These are phyloP conservation scores for Prunus davidiana DNA, from an alignment of 306 rosid species.

Conservation along the genomic window DNA sequence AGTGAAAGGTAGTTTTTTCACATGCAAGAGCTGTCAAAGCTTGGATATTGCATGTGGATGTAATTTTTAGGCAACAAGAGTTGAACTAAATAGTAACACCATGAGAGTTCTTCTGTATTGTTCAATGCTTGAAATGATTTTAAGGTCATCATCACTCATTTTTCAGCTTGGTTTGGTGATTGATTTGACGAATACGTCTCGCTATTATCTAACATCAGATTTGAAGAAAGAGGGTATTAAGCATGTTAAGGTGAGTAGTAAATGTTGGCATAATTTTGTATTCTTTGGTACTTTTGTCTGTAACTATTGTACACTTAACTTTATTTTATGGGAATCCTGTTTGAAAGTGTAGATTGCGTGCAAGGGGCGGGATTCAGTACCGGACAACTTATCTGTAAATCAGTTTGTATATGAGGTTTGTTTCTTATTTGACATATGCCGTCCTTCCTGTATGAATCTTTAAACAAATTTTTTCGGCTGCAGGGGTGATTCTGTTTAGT, in stretches of 20 bases:
- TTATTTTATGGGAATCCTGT: conserved; percentile 21
- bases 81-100: background rate
- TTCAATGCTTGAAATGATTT: conserved; percentile 13
- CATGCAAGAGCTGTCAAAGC: background rate
- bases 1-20: background rate
- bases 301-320: conserved; percentile 14
- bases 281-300: conserved; percentile 9
- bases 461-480: background rate
- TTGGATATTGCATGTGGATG: background rate
- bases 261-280: conserved; percentile 18
- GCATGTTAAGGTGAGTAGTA: conserved; percentile 75
- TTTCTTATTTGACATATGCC: conserved; percentile 29
- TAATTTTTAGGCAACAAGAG: background rate
- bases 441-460: background rate
- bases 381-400: conserved; percentile 84
- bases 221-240: conserved; percentile 94
- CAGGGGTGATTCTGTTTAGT: background rate
- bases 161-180: conserved; percentile 98
- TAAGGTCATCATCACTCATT: conserved; percentile 24
- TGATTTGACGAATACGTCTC: conserved; percentile 89
- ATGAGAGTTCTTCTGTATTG: background rate
- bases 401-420: conserved; percentile 90
- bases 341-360: conserved; percentile 77
- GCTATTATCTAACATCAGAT: conserved; percentile 79
- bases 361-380: conserved; percentile 92